Conservation (phyloP, 768 basidiomycete species). For the Phaffia tasmanica region DNA sequence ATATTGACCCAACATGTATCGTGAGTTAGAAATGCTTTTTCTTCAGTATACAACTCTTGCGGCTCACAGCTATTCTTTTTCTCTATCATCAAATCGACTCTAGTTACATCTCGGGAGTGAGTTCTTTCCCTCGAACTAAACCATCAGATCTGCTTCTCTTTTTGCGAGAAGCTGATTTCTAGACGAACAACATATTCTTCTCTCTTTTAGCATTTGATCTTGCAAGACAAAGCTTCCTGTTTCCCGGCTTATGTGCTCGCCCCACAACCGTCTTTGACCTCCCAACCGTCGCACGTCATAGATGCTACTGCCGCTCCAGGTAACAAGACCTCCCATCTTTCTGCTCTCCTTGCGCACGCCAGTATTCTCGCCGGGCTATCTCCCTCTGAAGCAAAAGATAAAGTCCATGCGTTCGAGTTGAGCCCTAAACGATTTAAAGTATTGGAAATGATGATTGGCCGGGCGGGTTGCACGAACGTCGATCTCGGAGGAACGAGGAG, state of each 20-base stretch:
- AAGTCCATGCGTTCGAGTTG: constrained; percentile 79
- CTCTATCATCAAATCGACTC: no score
- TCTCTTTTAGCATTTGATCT: constrained; percentile 58
- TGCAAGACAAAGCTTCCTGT: constrained; percentile 97
- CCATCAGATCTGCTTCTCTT: no score
- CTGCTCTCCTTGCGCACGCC: constrained; percentile 67
- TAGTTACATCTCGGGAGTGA: no score
- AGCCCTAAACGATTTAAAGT: constrained; percentile 67
- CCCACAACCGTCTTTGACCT: constrained; percentile 44
- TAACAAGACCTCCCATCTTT: constrained; percentile 91
- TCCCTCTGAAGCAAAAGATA: constrained; percentile 2
- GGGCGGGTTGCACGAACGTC: constrained; percentile 58
- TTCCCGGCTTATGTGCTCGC: constrained; percentile 83
- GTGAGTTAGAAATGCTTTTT: not conserved
- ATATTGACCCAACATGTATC: constrained; percentile 56
- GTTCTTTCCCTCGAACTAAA: no score
- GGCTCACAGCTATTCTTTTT: no score
- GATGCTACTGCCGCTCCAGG: constrained; percentile 96
- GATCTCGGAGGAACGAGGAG: constrained; percentile 4
- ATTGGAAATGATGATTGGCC: constrained; percentile 71
- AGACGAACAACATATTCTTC: constrained; percentile 44
- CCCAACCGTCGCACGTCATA: constrained; percentile 47
- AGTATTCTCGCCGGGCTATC: constrained; percentile 37
- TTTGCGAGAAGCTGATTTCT: no score
- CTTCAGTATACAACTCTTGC: no score